Evolutionary conservation across 2,329 filamentous ascomycete species (phyloP).

Genomic region (Arthrobotrys iridis): DNA sequence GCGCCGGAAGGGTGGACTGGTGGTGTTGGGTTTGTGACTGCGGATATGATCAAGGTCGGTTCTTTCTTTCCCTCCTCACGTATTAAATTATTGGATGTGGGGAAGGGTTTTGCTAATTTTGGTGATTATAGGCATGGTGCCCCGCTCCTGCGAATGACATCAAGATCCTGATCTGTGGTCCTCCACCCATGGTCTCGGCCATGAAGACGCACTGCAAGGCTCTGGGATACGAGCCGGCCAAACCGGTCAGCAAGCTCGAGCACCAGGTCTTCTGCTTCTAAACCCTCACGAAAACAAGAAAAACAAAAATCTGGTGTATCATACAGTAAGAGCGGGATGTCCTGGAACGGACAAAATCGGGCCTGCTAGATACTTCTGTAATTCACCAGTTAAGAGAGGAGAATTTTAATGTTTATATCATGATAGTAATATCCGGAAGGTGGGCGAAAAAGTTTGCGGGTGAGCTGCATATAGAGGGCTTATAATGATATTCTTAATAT

Average conservation of each 20-base stretch:
- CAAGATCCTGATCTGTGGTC: slow-evolving; percentile 94
- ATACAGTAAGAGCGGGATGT: neutral
- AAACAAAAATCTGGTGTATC: too few species aligned
- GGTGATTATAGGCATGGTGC: slow-evolving; percentile 74
- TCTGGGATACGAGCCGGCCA: slow-evolving; percentile 90
- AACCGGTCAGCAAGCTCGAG: slow-evolving; percentile 94
- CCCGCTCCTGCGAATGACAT: slow-evolving; percentile 82
- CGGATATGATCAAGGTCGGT: slow-evolving; percentile 89
- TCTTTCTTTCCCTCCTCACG: slow-evolving; percentile 9
- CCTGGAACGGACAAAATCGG: too few species aligned
- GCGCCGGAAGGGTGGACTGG: slow-evolving; percentile 91
- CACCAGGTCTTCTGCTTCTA: slow-evolving; percentile 99
- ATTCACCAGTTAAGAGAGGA: too few species aligned
- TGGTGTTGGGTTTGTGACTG: slow-evolving; percentile 92
- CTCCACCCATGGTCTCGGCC: slow-evolving; percentile 83
- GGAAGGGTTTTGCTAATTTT: neutral
- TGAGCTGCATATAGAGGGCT: neutral
- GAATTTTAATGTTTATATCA: too few species aligned
- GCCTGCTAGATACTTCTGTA: neutral
- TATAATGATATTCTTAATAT: slow-evolving; percentile 1
- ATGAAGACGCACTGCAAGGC: slow-evolving; percentile 90
- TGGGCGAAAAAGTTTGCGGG: too few species aligned
- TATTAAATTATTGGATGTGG: slow-evolving; percentile 40
- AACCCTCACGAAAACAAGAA: slow-evolving; percentile 46
- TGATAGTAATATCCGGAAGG: too few species aligned